These are phyloP conservation scores for Cadophora gregata DNA, from an alignment of 2,329 filamentous ascomycete species.

Conservation along the genomic window DNA sequence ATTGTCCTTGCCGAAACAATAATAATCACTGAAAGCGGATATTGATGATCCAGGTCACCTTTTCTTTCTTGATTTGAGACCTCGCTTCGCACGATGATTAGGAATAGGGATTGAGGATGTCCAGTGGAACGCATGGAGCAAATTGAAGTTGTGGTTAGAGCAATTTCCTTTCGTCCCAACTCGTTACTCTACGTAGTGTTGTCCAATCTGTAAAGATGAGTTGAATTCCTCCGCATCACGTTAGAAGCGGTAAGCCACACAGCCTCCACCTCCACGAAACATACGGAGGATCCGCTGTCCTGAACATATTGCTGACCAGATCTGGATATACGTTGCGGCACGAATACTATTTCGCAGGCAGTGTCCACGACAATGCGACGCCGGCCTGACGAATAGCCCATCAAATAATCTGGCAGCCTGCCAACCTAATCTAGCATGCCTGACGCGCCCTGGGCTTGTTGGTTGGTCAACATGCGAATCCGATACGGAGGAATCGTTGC, in stretches of 20 bases:
- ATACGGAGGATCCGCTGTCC: conserved; percentile 8
- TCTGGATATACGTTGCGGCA: conserved; percentile 8
- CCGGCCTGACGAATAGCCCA: conserved; percentile 13
- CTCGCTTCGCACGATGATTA: neutral
- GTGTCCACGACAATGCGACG: conserved; percentile 21
- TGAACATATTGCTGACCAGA: conserved; percentile 17
- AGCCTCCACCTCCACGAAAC: conserved; percentile 31
- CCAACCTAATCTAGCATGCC: conserved; percentile 26
- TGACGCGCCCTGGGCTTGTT: conserved; percentile 13
- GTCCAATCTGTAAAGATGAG: conserved; percentile 15
- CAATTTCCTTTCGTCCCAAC: conserved; percentile 10
- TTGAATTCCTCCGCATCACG: conserved; percentile 19
- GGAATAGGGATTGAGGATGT: conserved; percentile 5
- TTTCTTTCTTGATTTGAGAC: conserved; percentile 8
- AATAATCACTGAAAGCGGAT: conserved; percentile 11
- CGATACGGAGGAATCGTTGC: conserved; percentile 20
- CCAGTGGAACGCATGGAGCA: neutral
- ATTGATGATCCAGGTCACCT: conserved; percentile 11
- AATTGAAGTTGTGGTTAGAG: neutral
- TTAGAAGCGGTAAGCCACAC: conserved; percentile 20
- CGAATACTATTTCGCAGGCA: conserved; percentile 2
- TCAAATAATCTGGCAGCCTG: conserved; percentile 31
- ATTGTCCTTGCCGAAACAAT: conserved; percentile 17
- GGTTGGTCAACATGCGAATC: conserved; percentile 18
- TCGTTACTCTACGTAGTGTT: conserved; percentile 1